Conservation (phyloP, 225 moss, liverwort and hornwort species). For the Antitrichia curtipendula region DNA sequence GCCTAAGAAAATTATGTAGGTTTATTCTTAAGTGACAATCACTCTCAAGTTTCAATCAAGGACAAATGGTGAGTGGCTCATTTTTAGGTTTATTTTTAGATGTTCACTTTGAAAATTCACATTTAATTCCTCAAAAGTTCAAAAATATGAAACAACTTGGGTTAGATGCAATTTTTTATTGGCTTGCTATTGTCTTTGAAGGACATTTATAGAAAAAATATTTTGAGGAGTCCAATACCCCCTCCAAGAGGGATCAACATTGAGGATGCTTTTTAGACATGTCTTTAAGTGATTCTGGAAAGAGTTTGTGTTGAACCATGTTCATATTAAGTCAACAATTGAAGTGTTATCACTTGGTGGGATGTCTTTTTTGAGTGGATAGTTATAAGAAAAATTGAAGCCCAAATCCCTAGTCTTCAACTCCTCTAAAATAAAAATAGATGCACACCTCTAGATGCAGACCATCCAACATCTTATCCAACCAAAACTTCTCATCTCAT, state of each 20-base stretch:
- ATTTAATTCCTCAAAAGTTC: not conserved
- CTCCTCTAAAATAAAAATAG: not conserved
- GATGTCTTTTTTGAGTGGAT: too few species aligned
- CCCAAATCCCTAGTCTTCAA: accelerated
- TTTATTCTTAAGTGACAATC: not conserved
- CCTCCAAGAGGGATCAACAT: not conserved
- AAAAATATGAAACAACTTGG: not conserved
- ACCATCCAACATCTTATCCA: too few species aligned
- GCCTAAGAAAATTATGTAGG: not conserved
- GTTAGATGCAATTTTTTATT: not conserved
- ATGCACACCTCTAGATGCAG: too few species aligned
- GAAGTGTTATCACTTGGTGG: not conserved
- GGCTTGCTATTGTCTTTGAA: not conserved
- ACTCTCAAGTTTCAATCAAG: not conserved
- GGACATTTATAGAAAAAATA: not conserved
- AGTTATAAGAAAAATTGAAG: not conserved
- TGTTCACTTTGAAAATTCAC: not conserved
- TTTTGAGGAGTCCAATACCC: not conserved
- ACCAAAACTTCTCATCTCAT: too few species aligned
- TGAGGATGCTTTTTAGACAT: not conserved
- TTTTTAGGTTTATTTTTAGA: too few species aligned
- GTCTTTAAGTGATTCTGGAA: not conserved
- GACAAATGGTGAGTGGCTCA: not conserved
- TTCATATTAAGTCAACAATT: too few species aligned
- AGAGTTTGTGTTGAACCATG: too few species aligned